These are phyloP conservation scores for Podaxis rugospora DNA, from an alignment of 768 basidiomycete genomes.

Conservation along the genomic window DNA sequence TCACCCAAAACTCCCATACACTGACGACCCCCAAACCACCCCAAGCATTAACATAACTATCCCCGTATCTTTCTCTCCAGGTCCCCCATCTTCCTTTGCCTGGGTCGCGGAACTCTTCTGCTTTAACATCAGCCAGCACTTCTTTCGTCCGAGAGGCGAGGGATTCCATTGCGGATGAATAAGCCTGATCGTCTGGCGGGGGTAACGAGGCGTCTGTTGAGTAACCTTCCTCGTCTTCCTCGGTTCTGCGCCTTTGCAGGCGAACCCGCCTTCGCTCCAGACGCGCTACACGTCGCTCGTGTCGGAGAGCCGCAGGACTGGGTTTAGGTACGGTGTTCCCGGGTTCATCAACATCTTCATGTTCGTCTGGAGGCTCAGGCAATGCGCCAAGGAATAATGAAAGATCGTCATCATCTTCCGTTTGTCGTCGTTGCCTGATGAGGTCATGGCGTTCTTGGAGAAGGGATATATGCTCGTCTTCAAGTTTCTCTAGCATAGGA, in stretches of 20 bases:
- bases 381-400: conserved; percentile 60
- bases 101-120: conserved; percentile 82
- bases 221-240: conserved; percentile 68
- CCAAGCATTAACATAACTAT: conserved; percentile 88
- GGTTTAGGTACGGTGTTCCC: conserved; percentile 46
- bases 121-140: conserved; percentile 77
- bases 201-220: conserved; percentile 80
- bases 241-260: conserved; percentile 20
- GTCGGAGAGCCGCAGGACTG: conserved; percentile 40
- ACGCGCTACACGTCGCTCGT: conserved; percentile 59
- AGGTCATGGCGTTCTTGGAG: conserved; percentile 72
- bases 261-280: conserved; percentile 48
- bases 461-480: conserved; percentile 69
- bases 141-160: conserved; percentile 47
- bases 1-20: conserved; percentile 94
- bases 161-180: conserved; percentile 52
- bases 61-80: conserved; percentile 76
- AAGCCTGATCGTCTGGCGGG: conserved; percentile 66
- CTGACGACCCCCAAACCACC: conserved; percentile 83
- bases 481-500: conserved; percentile 72
- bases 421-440: conserved; percentile 57
- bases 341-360: conserved; percentile 57
- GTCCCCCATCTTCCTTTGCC: conserved; percentile 54
- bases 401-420: conserved; percentile 81
- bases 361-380: conserved; percentile 18